Conservation (phyloP, 2,329 filamentous ascomycete species). For the Metarhizium guizhouense region DNA sequence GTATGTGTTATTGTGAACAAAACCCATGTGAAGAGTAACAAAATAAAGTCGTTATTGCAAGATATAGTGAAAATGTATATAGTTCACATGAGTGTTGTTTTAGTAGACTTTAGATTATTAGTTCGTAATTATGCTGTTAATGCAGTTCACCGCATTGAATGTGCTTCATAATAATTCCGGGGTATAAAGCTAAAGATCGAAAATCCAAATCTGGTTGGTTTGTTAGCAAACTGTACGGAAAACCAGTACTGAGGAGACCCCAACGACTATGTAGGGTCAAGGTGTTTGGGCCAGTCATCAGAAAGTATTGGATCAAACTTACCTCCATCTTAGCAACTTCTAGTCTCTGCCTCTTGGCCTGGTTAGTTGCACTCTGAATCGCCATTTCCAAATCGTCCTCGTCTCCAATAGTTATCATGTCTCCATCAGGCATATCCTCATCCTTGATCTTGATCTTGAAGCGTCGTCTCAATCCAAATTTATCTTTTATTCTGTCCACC, state of each 20-base stretch:
- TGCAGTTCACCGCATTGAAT: neutral
- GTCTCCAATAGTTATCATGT: conserved; percentile 96
- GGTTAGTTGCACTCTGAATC: conserved; percentile 57
- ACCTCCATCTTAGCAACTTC: conserved; percentile 96
- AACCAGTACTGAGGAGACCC: neutral
- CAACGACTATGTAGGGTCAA: neutral
- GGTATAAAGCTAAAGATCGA: conserved; percentile 27
- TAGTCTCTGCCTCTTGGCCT: conserved; percentile 61
- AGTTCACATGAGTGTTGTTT: neutral
- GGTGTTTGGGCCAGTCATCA: neutral
- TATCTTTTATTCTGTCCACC: conserved; percentile 70
- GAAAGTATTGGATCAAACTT: conserved; percentile 26
- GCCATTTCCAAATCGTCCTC: conserved; percentile 93
- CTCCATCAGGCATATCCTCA: conserved; percentile 65
- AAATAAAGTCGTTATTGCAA: neutral
- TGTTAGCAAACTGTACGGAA: conserved; percentile 14
- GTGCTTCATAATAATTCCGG: conserved; percentile 9
- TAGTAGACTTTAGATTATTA: conserved; percentile 4
- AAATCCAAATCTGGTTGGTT: conserved; percentile 37
- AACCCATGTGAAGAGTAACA: neutral
- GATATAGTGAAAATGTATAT: neutral
- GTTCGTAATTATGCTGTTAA: conserved; percentile 10
- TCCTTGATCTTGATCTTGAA: conserved; percentile 88
- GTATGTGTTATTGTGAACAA: neutral
- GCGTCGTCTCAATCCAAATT: conserved; percentile 67